Evolutionary conservation across 257 asterid species (phyloP).

Genomic region (Solanum appendiculatum): DNA sequence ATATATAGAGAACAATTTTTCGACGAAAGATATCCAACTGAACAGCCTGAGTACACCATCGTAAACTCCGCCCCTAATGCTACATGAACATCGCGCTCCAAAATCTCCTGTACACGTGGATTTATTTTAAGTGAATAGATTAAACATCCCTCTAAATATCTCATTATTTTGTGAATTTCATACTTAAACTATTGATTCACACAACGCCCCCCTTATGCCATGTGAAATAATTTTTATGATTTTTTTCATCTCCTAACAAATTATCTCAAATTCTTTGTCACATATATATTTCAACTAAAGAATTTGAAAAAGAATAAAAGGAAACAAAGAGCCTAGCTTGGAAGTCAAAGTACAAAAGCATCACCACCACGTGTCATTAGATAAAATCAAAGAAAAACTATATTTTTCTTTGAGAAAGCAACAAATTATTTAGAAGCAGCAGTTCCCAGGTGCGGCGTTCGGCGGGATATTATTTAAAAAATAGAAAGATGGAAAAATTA

Average conservation of each 20-base stretch:
- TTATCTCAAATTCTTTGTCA: neutral
- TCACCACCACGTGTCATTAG: constrained; percentile 17
- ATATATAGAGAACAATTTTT: too few relatives aligned
- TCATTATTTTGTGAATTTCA: too few relatives aligned
- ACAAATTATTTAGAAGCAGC: constrained; percentile 33
- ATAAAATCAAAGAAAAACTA: neutral
- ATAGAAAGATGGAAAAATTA: neutral
- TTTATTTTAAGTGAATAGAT: too few relatives aligned
- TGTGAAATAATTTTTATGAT: neutral
- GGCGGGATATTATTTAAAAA: constrained; percentile 44
- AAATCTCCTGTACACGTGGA: too few relatives aligned
- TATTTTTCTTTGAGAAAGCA: constrained; percentile 16
- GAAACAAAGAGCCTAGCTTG: neutral
- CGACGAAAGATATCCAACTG: too few relatives aligned
- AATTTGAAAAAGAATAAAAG: too few relatives aligned
- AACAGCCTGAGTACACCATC: too few relatives aligned
- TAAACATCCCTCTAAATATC: too few relatives aligned
- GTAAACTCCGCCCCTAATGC: too few relatives aligned
- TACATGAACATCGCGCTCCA: too few relatives aligned
- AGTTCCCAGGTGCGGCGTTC: constrained; percentile 98
- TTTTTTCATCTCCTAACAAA: neutral
- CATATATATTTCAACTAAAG: neutral
- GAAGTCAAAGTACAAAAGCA: neutral
- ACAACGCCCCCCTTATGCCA: neutral
- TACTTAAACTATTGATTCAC: too few relatives aligned